Evolutionary conservation across 179 eudicot species (phyloP).

Genomic region (Patellifolia procumbens): DNA sequence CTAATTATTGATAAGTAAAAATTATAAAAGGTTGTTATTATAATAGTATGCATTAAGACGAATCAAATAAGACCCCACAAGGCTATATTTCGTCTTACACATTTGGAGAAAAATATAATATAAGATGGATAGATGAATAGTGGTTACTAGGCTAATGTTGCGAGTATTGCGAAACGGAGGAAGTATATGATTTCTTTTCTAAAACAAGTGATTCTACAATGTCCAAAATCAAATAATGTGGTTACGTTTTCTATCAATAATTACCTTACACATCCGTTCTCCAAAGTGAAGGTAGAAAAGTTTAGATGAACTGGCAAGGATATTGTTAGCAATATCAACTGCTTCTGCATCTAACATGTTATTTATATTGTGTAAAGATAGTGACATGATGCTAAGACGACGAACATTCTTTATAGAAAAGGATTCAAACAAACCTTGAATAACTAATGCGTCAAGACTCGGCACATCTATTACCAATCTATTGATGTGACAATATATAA

Average conservation of each 20-base stretch:
- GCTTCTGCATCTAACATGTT: neutral
- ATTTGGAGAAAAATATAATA: no score
- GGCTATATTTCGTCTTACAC: no score
- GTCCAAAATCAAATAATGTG: neutral
- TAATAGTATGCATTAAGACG: no score
- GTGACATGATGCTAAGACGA: neutral
- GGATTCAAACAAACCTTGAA: neutral
- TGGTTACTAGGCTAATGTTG: no score
- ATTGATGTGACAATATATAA: neutral
- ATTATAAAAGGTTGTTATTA: no score
- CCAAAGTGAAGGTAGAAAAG: neutral
- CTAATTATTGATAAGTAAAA: no score
- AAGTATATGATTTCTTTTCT: no score
- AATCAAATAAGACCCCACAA: no score
- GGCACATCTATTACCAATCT: neutral
- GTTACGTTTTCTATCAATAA: no score
- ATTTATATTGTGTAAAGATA: neutral
- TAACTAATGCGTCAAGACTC: neutral
- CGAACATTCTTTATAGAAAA: neutral
- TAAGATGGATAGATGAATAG: no score
- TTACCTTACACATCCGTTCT: neutral
- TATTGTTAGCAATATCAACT: neutral
- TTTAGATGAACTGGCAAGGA: slow-evolving; percentile 12
- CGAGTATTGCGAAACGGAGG: no score
- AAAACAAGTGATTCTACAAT: neutral